These are phyloP conservation scores for Jatropha podagrica DNA, from an alignment of 441 rosid genomes.

Conservation along the genomic window DNA sequence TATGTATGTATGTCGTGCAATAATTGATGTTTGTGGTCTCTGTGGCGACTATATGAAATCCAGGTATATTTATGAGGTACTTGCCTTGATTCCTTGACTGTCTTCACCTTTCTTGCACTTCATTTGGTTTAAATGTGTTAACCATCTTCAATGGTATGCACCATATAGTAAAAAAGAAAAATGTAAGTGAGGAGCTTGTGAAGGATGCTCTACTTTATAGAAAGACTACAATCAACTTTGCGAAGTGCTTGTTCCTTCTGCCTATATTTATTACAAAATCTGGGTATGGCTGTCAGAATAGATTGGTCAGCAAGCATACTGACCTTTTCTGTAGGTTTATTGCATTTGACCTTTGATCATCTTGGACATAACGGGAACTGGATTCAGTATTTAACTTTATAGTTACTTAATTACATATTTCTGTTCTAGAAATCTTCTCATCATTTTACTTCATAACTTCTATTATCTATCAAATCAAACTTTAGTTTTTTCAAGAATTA, in stretches of 20 bases:
- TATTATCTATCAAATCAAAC: neutral
- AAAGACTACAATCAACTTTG: neutral
- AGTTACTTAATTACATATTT: neutral
- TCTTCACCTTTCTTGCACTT: conserved; percentile 10
- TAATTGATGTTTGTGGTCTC: conserved; percentile 77
- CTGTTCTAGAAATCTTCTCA: neutral
- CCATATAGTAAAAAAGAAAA: neutral
- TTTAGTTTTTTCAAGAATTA: neutral
- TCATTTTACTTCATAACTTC: neutral
- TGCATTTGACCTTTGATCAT: neutral
- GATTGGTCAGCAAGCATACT: neutral
- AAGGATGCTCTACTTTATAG: neutral
- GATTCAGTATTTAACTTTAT: neutral
- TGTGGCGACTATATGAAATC: conserved; percentile 75
- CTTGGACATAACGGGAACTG: neutral
- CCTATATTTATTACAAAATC: neutral
- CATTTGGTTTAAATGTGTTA: conserved; percentile 13
- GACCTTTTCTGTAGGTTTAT: neutral
- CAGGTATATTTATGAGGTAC: conserved; percentile 83
- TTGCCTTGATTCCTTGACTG: conserved; percentile 23
- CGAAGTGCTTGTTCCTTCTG: neutral
- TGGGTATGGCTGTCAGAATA: neutral
- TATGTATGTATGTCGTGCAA: conserved; percentile 73
- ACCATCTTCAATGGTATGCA: neutral
- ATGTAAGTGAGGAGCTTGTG: neutral